Evolutionary conservation across 2,329 filamentous ascomycete genomes (phyloP).

Genomic region (Paecilomyces fulvus): DNA sequence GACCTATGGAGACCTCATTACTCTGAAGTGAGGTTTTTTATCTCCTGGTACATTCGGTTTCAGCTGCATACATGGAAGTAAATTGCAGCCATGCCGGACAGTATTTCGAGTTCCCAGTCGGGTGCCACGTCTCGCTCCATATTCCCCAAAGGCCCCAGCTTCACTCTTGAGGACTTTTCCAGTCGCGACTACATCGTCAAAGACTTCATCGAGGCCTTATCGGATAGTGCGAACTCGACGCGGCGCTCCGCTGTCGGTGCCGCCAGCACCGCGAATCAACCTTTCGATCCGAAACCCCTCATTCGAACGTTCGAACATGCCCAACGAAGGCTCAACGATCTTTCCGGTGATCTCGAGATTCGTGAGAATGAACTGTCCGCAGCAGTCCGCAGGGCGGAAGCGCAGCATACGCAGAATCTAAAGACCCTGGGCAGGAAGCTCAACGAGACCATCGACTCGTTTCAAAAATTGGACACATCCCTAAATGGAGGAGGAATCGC

Average conservation of each 20-base stretch:
- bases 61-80: not conserved
- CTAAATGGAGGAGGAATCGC: constrained; percentile 54
- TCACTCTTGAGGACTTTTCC: constrained; percentile 81
- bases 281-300: constrained; percentile 92
- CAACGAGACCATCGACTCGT: constrained; percentile 83
- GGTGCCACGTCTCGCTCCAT: constrained; percentile 52
- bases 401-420: constrained; percentile 84
- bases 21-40: not conserved
- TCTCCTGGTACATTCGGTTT: not conserved
- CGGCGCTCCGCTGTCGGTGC: constrained; percentile 61
- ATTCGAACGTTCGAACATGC: constrained; percentile 87
- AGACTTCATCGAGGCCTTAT: constrained; percentile 91
- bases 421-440: constrained; percentile 81
- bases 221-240: constrained; percentile 68
- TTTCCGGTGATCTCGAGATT: constrained; percentile 71
- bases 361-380: constrained; percentile 86
- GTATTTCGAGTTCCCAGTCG: constrained; percentile 32
- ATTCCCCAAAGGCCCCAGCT: constrained; percentile 70
- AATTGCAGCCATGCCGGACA: constrained; percentile 28
- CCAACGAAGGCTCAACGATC: constrained; percentile 41
- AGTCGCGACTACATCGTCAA: constrained; percentile 94
- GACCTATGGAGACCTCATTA: not conserved
- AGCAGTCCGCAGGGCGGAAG: constrained; percentile 82
- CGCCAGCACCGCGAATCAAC: constrained; percentile 27
- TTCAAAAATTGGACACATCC: constrained; percentile 79